Evolutionary conservation across 2,329 filamentous ascomycete species (phyloP).

Genomic region (Aspergillus sp.): DNA sequence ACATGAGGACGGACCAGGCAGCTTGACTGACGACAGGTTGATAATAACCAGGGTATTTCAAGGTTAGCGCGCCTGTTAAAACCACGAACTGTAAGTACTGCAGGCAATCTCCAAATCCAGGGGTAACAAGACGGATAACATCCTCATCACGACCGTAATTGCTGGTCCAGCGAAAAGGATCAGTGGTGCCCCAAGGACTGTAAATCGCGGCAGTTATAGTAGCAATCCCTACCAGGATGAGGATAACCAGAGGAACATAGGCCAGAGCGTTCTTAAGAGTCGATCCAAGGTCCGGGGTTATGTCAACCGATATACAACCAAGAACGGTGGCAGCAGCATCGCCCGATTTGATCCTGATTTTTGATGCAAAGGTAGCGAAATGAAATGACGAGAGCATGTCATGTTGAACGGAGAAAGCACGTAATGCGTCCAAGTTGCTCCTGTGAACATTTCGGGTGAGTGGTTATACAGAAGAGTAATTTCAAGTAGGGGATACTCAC

Average conservation of each 20-base stretch:
- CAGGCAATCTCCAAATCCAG: conserved; percentile 92
- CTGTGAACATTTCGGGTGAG: conserved; percentile 12
- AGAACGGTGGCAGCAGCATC: conserved; percentile 60
- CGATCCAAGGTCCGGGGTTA: conserved; percentile 76
- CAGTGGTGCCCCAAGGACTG: conserved; percentile 88
- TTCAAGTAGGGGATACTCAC: conserved; percentile 28
- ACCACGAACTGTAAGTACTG: conserved; percentile 95
- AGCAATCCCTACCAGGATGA: conserved; percentile 74
- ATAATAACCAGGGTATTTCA: conserved; percentile 91
- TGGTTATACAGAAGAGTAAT: background rate
- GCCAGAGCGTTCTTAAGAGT: conserved; percentile 64
- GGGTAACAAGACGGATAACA: conserved; percentile 83
- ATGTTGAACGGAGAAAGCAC: conserved; percentile 68
- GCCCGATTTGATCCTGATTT: conserved; percentile 70
- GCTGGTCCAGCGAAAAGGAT: conserved; percentile 93
- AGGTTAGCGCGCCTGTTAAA: conserved; percentile 77
- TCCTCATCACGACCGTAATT: conserved; percentile 96
- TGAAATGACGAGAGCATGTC: conserved; percentile 78
- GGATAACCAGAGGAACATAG: conserved; percentile 72
- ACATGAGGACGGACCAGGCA: conserved; percentile 86
- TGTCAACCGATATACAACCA: conserved; percentile 73
- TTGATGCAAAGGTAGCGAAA: conserved; percentile 75
- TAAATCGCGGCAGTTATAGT: conserved; percentile 80
- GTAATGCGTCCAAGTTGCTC: conserved; percentile 51
- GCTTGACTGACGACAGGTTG: conserved; percentile 85